Evolutionary conservation across 345 rosid genomes (phyloP).

Genomic region (Eucalyptus sp.): DNA sequence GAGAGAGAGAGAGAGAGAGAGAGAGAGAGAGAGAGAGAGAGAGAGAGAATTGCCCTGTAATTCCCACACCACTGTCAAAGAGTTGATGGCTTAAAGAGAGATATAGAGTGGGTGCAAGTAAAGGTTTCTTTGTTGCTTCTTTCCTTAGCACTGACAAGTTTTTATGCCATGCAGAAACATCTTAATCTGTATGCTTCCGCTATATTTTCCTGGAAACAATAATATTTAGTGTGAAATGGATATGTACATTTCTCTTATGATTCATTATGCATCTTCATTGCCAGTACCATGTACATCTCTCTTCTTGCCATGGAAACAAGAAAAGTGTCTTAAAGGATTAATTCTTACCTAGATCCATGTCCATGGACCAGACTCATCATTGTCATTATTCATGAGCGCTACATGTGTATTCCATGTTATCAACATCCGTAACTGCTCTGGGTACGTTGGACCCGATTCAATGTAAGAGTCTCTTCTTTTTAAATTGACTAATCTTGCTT

Average conservation of each 20-base stretch:
- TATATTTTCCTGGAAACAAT: not conserved
- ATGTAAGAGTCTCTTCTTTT: not conserved
- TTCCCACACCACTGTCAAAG: not conserved
- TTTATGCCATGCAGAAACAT: no score
- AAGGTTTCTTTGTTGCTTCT: not conserved
- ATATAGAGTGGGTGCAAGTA: not conserved
- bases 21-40: no score
- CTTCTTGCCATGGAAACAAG: not conserved
- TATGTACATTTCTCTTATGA: not conserved
- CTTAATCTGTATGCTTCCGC: not conserved
- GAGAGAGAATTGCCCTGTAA: not conserved
- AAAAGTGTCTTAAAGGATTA: not conserved
- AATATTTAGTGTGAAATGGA: not conserved
- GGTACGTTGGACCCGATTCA: not conserved
- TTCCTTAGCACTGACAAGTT: not conserved
- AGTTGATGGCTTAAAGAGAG: not conserved
- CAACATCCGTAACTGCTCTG: not conserved
- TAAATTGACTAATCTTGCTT: not conserved
- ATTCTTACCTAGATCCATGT: not conserved
- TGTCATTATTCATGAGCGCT: not conserved
- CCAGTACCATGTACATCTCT: not conserved
- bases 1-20: no score
- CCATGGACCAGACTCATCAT: not conserved
- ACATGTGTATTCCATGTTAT: not conserved
- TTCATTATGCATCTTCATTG: not conserved